Conservation (phyloP, 108 stramenopile genomes). For the Skeletonema grethae region DNA sequence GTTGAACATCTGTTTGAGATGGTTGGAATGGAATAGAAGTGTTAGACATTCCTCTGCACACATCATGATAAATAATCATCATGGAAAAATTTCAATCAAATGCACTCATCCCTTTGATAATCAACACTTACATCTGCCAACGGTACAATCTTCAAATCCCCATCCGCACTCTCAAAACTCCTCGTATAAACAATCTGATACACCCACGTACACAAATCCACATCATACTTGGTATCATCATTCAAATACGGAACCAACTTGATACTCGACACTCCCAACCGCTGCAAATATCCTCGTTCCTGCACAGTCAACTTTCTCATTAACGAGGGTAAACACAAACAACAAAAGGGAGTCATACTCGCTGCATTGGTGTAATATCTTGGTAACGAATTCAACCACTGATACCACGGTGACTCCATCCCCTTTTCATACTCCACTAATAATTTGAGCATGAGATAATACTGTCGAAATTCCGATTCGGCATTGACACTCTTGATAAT, state of each 20-base stretch:
- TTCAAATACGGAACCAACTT: constrained; percentile 25
- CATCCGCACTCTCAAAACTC: constrained; percentile 27
- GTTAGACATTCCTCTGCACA: background rate
- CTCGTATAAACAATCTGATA: constrained; percentile 62
- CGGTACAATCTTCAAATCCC: constrained; percentile 49
- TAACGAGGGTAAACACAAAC: constrained; percentile 22
- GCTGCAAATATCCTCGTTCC: constrained; percentile 22
- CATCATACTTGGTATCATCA: constrained; percentile 49
- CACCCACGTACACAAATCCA: constrained; percentile 51
- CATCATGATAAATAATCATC: background rate
- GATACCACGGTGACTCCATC: constrained; percentile 26
- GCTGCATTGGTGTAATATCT: constrained; percentile 59
- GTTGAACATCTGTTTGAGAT: constrained; percentile 46
- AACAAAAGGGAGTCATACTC: constrained; percentile 55
- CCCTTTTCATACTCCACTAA: constrained; percentile 56
- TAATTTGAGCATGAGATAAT: constrained; percentile 46
- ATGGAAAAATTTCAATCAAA: background rate
- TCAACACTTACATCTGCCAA: constrained; percentile 41
- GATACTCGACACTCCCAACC: constrained; percentile 20
- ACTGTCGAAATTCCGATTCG: constrained; percentile 24
- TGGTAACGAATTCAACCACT: constrained; percentile 59
- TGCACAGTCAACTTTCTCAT: constrained; percentile 31
- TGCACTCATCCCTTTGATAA: background rate
- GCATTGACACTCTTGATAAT: constrained; percentile 21
- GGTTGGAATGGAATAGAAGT: background rate